Base-by-base conservation (phyloP, 1,139 yeast genomes). In the Meyerozyma carpophila region DNA sequence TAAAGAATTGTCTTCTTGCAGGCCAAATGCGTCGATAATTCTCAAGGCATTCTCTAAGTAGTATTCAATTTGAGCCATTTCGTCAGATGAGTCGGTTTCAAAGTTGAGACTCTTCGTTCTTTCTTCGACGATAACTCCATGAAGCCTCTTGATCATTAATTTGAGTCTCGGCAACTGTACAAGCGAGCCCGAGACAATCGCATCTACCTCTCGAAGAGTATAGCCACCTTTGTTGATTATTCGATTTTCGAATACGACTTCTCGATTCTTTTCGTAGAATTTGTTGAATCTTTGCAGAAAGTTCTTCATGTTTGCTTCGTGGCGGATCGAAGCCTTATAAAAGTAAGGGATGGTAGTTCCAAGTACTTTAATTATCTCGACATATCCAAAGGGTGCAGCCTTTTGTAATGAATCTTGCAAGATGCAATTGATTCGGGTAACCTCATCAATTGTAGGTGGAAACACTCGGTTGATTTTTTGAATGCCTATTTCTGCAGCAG, bases 381-480 rank as follows among this genome's bases (percentile, higher is more conserved):
- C 50, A 49, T 78, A 81, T 3, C 96, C 96, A 57, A 63, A 79
- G 0, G 82, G 79, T 3, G 71, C 57, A 0, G 97, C 94, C 18
- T 77, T 66, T 43, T 77, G 78, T 45, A 91, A 65, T 18, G 94
- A 79, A 53, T 86, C 95, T 50, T 85, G 77, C 46, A 89, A 79
- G 5, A 91, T 81, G 58, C 95, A 87, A 58, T 90, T 90, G 36
- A 91, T 82, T 54, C 97, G 73, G 13, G 95, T 86, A 20, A 91
- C 82, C 65, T 91, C 98, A 62, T 91, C 98, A 28, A 91, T 85
- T 0, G 98, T 91, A 1, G 97, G 97, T 2, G 98, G 97, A 58
- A 91, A 89, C 1, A 89, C 75, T 42, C 81, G 73, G 60, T 91
- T 91, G 34, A 90, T 70, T 52, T 79, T 79, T 2, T 82, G 66